phyloP scores from a whole-genome alignment of 495 filamentous ascomycete genomes.

The Hyaloscypha hepaticicola region DNA sequence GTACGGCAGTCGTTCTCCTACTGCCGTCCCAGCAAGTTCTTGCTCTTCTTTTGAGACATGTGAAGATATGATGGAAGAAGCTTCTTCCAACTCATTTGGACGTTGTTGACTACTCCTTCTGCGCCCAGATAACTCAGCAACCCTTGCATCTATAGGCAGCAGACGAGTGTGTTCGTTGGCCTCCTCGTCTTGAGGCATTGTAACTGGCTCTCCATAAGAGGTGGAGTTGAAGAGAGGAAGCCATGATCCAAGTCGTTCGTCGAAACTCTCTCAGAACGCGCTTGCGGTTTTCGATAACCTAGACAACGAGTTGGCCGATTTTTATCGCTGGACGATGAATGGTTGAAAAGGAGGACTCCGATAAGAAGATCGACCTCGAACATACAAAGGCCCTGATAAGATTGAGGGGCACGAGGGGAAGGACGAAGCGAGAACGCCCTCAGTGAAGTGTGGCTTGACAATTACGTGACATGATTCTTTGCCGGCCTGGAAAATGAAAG shows the following conservation, averaged over 20 bases:
- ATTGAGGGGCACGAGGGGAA: too few species aligned
- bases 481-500: too few species aligned
- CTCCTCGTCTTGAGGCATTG: constrained; percentile 25
- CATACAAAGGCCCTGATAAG: too few species aligned
- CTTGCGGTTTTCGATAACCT: not conserved
- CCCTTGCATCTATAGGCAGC: constrained; percentile 11
- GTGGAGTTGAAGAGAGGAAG: not conserved
- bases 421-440: too few species aligned
- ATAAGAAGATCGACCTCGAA: not conserved
- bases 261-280: not conserved
- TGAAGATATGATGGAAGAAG: constrained; percentile 26
- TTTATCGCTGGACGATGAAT: constrained; percentile 8
- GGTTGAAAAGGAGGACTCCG: constrained; percentile 2
- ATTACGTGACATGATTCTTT: too few species aligned
- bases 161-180: constrained; percentile 22
- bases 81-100: not conserved
- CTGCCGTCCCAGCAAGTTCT: constrained; percentile 39
- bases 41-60: constrained; percentile 44
- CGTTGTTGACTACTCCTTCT: not conserved
- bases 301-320: constrained; percentile 5
- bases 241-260: not conserved
- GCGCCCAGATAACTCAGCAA: constrained; percentile 5
- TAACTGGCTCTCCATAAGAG: not conserved
- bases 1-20: constrained; percentile 57
- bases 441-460: too few species aligned